phyloP scores from a whole-genome alignment of 495 filamentous ascomycete genomes.

The Tuber calosporum region DNA sequence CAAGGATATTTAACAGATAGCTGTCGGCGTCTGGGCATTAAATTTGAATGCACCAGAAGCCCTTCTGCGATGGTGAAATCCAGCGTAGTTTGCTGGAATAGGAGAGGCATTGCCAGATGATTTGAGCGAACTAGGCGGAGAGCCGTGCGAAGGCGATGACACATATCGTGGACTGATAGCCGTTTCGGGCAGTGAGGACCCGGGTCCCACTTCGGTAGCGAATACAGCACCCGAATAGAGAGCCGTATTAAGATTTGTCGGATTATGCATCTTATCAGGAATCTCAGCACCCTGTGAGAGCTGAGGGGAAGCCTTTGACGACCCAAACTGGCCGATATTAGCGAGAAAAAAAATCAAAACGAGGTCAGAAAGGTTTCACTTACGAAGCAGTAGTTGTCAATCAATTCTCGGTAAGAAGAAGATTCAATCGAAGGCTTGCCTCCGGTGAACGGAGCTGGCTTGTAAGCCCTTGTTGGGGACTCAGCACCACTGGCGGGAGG shows the following conservation, averaged over 20 bases:
- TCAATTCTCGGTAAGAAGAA: constrained; percentile 80
- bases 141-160: constrained; percentile 29
- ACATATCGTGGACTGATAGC: constrained; percentile 36
- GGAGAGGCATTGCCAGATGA: constrained; percentile 37
- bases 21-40: constrained; percentile 36
- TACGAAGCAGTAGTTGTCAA: constrained; percentile 99
- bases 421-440: constrained; percentile 68
- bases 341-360: constrained; percentile 5
- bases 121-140: constrained; percentile 33
- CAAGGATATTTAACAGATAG: constrained; percentile 40
- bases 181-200: constrained; percentile 23
- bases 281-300: constrained; percentile 28
- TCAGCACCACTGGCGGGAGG: constrained; percentile 38
- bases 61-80: constrained; percentile 38
- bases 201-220: constrained; percentile 16
- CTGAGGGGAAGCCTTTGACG: constrained; percentile 44
- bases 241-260: constrained; percentile 13
- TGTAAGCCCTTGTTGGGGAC: constrained; percentile 45
- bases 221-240: constrained; percentile 36
- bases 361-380: constrained; percentile 48
- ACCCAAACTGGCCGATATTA: constrained; percentile 48
- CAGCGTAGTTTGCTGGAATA: constrained; percentile 40
- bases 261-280: constrained; percentile 34
- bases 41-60: constrained; percentile 40
- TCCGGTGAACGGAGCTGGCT: constrained; percentile 27